Base-by-base conservation (phyloP, 108 stramenopile species). In the Skeletonema marinoi region DNA sequence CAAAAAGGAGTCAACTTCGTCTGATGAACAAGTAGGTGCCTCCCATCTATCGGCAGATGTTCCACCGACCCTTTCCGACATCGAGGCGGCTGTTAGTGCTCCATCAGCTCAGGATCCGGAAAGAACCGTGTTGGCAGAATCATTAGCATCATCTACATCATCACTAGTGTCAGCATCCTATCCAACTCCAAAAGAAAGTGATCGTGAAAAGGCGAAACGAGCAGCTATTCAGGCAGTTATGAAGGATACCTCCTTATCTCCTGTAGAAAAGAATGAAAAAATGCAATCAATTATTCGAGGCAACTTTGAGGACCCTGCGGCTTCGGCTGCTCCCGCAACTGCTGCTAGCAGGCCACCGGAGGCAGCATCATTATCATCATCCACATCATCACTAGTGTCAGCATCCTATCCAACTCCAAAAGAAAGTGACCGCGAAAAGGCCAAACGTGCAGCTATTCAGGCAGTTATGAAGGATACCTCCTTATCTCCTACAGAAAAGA, bases 251-350 rank as follows among this genome's bases (percentile, higher is more conserved):
- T 29, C 70, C 3, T 46, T 84, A 41, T 36, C 75, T 30, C 19
- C 73, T n/a, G 39, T 56, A 12, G 73, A 71, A 44, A 71, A 59
- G 60, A 76, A 85, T 61, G 9, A 48, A 2, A 38, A 41, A 35
- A 73, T 85, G 32, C 83, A 77, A 41, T 38, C 76, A 29, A 84
- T 84, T 32, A 60, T 84, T 35, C 31, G 51, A 33, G 74, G 74
- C 2, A 65, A 75, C 42, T 58, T 29, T 62, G 61, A 59, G 41
- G 3, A 12, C 3, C 10, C 25, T 54, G 7, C 51, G 12, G 50
- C 50, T 1, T 21, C 51, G 32, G 14, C 2, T 14, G 25, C 70
- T 29, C 17, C 60, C 4, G 54, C 51, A 25, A 16, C 14, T 11
- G 21, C 39, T 30, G 61, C 38, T 42, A 31, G 31, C 31, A n/a